Conservation (phyloP, 2,329 filamentous ascomycete genomes). For the Leptographium galeiforme region DNA sequence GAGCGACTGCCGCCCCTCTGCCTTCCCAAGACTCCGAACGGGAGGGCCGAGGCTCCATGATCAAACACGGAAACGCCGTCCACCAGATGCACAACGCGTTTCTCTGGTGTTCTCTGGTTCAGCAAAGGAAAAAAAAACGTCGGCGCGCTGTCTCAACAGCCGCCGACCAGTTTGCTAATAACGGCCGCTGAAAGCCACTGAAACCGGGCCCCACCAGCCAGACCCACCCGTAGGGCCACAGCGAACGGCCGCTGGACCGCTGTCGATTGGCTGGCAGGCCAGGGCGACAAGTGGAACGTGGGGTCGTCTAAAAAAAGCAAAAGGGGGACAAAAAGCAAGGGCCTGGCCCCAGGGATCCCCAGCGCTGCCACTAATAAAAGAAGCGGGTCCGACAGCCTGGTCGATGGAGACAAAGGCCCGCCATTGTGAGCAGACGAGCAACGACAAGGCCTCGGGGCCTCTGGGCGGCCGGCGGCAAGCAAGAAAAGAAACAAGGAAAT, state of each 20-base stretch:
- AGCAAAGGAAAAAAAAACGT: too few species aligned
- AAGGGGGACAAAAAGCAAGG: not conserved
- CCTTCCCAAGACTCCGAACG: too few species aligned
- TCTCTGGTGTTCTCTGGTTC: too few species aligned
- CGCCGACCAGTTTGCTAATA: not conserved
- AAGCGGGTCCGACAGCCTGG: too few species aligned
- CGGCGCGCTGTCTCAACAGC: not conserved
- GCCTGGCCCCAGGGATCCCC: too few species aligned
- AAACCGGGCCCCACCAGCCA: not conserved
- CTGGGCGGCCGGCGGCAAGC: not conserved
- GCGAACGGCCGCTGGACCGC: not conserved
- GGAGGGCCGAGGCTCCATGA: too few species aligned
- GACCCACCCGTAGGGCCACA: not conserved
- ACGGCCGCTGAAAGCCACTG: not conserved
- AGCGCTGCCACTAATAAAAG: too few species aligned
- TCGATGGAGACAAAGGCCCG: not conserved
- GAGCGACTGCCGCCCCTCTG: too few species aligned
- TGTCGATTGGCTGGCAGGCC: not conserved
- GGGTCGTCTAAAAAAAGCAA: not conserved
- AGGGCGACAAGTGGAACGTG: not conserved
- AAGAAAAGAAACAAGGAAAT: not conserved
- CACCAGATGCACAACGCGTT: too few species aligned
- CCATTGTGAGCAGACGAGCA: not conserved
- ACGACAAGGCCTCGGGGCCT: not conserved
- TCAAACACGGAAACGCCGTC: too few species aligned